Conservation (phyloP, 345 rosid genomes). For the Hypericum perforatum region DNA sequence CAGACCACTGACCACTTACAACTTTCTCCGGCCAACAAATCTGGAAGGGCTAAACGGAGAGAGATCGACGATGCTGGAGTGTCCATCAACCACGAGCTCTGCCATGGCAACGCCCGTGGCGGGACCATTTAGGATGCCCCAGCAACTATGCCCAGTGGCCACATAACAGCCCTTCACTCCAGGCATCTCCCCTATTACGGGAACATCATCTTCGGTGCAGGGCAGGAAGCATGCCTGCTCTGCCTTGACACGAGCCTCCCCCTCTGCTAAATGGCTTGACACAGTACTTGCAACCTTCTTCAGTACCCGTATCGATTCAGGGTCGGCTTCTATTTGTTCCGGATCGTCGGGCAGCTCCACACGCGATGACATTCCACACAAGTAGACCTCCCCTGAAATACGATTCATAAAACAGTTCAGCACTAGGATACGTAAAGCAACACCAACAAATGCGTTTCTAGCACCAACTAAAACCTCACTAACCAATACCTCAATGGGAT, state of each 20-base stretch:
- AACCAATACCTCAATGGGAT: neutral
- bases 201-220: constrained; percentile 59
- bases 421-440: neutral
- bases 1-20: neutral
- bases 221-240: constrained; percentile 96
- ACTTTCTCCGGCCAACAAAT: constrained; percentile 26
- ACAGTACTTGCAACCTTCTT: constrained; percentile 62
- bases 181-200: constrained; percentile 69
- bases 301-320: constrained; percentile 57
- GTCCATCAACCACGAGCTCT: constrained; percentile 61
- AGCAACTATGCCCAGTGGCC: constrained; percentile 78
- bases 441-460: neutral
- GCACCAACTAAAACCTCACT: neutral
- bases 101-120: constrained; percentile 87
- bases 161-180: constrained; percentile 62
- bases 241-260: constrained; percentile 47
- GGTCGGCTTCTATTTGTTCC: constrained; percentile 42
- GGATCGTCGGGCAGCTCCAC: constrained; percentile 79
- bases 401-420: neutral
- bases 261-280: constrained; percentile 60
- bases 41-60: constrained; percentile 62
- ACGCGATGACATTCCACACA: constrained; percentile 77
- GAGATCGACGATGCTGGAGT: constrained; percentile 52
- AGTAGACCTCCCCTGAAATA: constrained; percentile 65
- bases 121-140: constrained; percentile 91